Base-by-base conservation (phyloP, 176 grass and related monocot genomes). In the Oryza australiensis region DNA sequence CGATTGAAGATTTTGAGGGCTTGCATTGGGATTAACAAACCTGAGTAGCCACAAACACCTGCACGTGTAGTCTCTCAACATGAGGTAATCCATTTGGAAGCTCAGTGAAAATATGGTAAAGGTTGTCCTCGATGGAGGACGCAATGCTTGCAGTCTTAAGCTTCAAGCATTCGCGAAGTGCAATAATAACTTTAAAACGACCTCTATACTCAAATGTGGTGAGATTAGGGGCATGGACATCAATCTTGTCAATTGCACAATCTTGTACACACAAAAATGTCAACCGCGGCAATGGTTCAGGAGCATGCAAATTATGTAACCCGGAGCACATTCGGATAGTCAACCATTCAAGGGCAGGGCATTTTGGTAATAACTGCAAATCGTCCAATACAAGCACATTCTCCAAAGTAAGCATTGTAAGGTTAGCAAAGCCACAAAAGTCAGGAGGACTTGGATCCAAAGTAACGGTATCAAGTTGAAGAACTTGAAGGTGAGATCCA, bases 101-200 rank as follows among this genome's bases (percentile, higher is more conserved):
- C 20, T 20, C 38, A 82, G 27, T 73, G 28, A 82, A 82, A 33
- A 33, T 33, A 33, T 33, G 5, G 33, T 33, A 5, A 33, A 33
- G 69, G 42, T 57, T 73, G 22, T 32, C 5, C 20, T n/a, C 8
- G 7, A 27, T 5, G 23, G 10, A 0, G 8, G 64, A 22, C 23
- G 0, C 20, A 13, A 82, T 33, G 43, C 26, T 45, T 62, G 53
- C 18, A n/a, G 66, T 82, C 80, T 82, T 63, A 29, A 82, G 68
- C 68, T 63, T 82, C 80, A 42, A 72, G 68, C 68, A 73, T 73
- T 73, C 53, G 12, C 33, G 60, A 82, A 82, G 27, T 26, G 64
- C 64, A 1, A 74, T 66, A 72, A 83, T 11, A 15, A 23, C 32
- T 33, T 23, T 20, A 57, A 22, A 22, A 48, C 45, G 13, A 16